Base-by-base conservation (phyloP, 768 basidiomycete species). In the Cubamyces lactineus region DNA sequence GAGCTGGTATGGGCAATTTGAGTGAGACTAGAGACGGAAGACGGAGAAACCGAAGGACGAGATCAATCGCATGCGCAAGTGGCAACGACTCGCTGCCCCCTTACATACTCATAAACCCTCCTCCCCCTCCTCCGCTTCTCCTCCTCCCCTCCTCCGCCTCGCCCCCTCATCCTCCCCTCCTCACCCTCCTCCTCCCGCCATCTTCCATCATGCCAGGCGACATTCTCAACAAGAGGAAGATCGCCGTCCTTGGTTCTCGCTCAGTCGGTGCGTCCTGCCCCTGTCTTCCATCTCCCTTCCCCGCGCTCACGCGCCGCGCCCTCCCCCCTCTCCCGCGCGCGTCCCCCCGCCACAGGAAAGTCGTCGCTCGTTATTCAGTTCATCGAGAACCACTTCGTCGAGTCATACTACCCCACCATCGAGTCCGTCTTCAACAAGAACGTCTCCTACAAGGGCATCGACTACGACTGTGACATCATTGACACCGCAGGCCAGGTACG, bases 381-480 rank as follows among this genome's bases (percentile, higher is more conserved):
- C 77, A 89, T 95, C 77, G 91, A 97, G 77, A 89, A 91, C 68
- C 86, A 90, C 69, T 98, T 97, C 72, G 83, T 89, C 74, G 95
- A 96, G 63, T 82, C 88, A 8, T 98, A 98, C 80, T 95, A 94
- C 78, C 96, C 96, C 41, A 98, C 95, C 53, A 96, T 96, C 71
- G 96, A 98, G 76, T 86, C 82, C 67, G 93, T 90, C 13, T 91
- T 88, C 74, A 82, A 86, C 53, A 97, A 96, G 82, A 87, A 82
- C 62, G 86, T 98, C 70, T 84, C 82, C 60, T 89, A 91, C 79
- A 92, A 92, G 58, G 96, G 95, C 52, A 82, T 88, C 34, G 93
- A 96, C 70, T 98, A 95, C 71, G 89, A 94, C 63, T 96, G 95
- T 77, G 94, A 96, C 77, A 96, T 98, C 78, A 93, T 98, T 69